Percentiles rank a stretch among this genome's conserved stretches.
These are phyloP conservation scores for Daldinia caldariorum DNA, from an alignment of 495 filamentous ascomycete genomes.

Conservation along the genomic window DNA sequence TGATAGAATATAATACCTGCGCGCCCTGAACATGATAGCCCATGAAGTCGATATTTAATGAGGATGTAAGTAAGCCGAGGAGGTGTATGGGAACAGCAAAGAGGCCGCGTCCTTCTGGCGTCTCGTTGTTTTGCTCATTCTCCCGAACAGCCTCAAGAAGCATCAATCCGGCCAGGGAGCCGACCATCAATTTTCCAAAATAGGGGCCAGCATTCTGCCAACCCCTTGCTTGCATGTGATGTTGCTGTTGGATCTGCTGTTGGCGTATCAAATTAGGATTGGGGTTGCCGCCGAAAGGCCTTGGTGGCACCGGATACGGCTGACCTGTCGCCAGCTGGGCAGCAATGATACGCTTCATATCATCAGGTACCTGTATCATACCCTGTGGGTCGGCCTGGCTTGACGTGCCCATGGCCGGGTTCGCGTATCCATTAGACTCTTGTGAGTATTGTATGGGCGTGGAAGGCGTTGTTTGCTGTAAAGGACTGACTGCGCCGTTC, in stretches of 20 bases:
- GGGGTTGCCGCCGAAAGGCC: conserved; percentile 50
- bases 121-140: conserved; percentile 64
- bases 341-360: conserved; percentile 74
- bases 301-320: conserved; percentile 57
- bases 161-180: conserved; percentile 90
- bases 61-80: conserved; percentile 55
- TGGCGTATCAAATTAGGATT: conserved; percentile 55
- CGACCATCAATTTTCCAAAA: conserved; percentile 84
- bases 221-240: conserved; percentile 52
- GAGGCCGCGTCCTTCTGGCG: conserved; percentile 73
- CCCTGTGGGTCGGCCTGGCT: conserved; percentile 63
- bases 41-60: conserved; percentile 56
- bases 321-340: conserved; percentile 56
- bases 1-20: conserved; percentile 60
- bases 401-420: conserved; percentile 47
- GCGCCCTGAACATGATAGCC: conserved; percentile 57
- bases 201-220: conserved; percentile 59
- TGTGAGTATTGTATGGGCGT: conserved; percentile 60
- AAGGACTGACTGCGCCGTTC: conserved; percentile 58
- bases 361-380: conserved; percentile 80
- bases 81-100: conserved; percentile 71
- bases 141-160: conserved; percentile 78
- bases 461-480: conserved; percentile 53
- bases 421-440: conserved; percentile 51
- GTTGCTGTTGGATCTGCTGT: conserved; percentile 59